These are phyloP conservation scores for Thermothelomyces thermophilus DNA, from an alignment of 2,329 filamentous ascomycete species.

Conservation along the genomic window DNA sequence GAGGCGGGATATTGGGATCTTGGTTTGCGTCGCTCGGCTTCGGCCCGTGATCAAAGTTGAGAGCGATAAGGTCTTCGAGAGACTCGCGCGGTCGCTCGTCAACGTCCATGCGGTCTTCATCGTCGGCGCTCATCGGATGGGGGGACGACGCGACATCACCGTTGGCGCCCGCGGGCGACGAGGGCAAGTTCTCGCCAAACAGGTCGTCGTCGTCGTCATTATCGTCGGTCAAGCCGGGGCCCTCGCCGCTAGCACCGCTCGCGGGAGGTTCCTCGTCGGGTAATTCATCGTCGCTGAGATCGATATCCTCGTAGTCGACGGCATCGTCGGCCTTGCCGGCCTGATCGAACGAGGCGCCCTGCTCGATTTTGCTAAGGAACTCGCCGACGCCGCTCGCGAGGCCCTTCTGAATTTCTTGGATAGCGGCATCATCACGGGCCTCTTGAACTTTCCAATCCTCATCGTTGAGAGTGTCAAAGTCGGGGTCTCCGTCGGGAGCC, in stretches of 20 bases:
- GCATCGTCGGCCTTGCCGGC: slow-evolving; percentile 87
- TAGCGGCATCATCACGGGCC: slow-evolving; percentile 21
- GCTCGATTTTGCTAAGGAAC: slow-evolving; percentile 32
- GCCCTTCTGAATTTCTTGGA: slow-evolving; percentile 16
- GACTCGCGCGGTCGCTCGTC: slow-evolving; percentile 32
- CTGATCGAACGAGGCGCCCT: slow-evolving; percentile 47
- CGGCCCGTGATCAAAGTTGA: slow-evolving; percentile 41
- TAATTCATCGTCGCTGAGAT: slow-evolving; percentile 89
- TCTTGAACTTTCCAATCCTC: slow-evolving; percentile 24
- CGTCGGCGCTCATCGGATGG: slow-evolving; percentile 22
- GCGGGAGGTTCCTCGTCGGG: slow-evolving; percentile 65
- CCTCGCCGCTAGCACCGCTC: slow-evolving; percentile 37
- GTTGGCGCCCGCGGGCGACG: slow-evolving; percentile 41
- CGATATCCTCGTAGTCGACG: slow-evolving; percentile 81
- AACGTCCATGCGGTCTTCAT: slow-evolving; percentile 26
- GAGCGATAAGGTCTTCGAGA: slow-evolving; percentile 32
- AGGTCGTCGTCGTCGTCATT: slow-evolving; percentile 56
- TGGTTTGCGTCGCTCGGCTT: slow-evolving; percentile 46
- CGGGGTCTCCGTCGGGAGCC: slow-evolving; percentile 16
- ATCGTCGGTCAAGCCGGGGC: slow-evolving; percentile 53
- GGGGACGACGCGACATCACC: slow-evolving; percentile 30
- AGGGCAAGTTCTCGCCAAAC: slow-evolving; percentile 49
- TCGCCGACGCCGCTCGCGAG: slow-evolving; percentile 39
- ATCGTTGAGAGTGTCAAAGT: slow-evolving; percentile 17
- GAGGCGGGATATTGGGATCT: slow-evolving; percentile 58